phyloP scores from a whole-genome alignment of 1,284 basidiomycete species.

The Phlebopus sp. region DNA sequence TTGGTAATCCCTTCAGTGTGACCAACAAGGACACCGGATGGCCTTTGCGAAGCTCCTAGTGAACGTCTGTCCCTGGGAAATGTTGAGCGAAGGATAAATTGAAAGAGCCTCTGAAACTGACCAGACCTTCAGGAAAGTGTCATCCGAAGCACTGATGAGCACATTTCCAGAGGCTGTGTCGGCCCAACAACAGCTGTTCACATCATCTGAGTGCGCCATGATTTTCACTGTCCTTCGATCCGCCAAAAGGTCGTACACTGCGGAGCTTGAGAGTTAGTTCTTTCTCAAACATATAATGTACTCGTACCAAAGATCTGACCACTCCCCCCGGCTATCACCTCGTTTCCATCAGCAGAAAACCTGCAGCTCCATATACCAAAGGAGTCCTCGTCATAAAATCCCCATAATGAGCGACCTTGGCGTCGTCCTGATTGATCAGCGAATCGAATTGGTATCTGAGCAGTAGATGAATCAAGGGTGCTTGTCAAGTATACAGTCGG shows the following conservation, averaged over 20 bases:
- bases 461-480: slow-evolving; percentile 67
- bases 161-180: slow-evolving; percentile 91
- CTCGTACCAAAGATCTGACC: slow-evolving; percentile 72
- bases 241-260: slow-evolving; percentile 89
- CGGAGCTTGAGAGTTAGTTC: neutral
- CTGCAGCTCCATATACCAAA: slow-evolving; percentile 91
- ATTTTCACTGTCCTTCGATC: slow-evolving; percentile 82
- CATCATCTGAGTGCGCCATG: slow-evolving; percentile 82
- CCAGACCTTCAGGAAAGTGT: slow-evolving; percentile 95
- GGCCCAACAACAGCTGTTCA: slow-evolving; percentile 96
- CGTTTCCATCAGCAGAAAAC: slow-evolving; percentile 94
- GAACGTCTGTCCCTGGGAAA: slow-evolving; percentile 84
- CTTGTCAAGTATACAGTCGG: slow-evolving; percentile 85
- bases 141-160: slow-evolving; percentile 91
- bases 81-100: neutral
- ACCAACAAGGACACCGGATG: slow-evolving; percentile 90
- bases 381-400: slow-evolving; percentile 43
- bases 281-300: neutral
- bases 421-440: slow-evolving; percentile 41
- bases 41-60: slow-evolving; percentile 72
- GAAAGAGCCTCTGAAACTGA: slow-evolving; percentile 35
- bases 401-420: slow-evolving; percentile 33
- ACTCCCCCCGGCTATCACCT: slow-evolving; percentile 78
- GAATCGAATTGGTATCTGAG: slow-evolving; percentile 76
- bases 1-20: slow-evolving; percentile 95